Conservation (phyloP, 202 grass and related monocot genomes). For the Hordeum pubiflorum region DNA sequence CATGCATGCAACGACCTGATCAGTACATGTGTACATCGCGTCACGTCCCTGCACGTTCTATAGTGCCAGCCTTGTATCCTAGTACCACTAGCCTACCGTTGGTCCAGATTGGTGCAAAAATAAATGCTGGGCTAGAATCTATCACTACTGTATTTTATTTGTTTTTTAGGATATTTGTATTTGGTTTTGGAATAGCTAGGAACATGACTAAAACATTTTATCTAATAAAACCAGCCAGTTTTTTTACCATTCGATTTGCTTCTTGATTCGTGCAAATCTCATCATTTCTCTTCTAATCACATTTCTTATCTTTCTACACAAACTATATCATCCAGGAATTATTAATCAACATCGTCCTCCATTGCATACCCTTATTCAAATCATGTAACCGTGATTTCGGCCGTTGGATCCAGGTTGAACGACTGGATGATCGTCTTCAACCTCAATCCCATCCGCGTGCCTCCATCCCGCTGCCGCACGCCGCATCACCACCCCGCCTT, state of each 20-base stretch:
- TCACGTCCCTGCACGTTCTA: conserved; percentile 34
- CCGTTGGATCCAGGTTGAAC: too few relatives aligned
- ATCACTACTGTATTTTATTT: not conserved
- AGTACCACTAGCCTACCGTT: not conserved
- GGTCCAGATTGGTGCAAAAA: not conserved
- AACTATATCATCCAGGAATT: too few relatives aligned
- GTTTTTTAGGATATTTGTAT: not conserved
- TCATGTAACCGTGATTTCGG: too few relatives aligned
- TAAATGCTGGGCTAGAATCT: not conserved
- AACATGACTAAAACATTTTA: not conserved
- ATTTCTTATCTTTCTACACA: not conserved
- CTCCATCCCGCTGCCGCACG: too few relatives aligned
- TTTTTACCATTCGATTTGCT: not conserved
- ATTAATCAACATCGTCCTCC: too few relatives aligned
- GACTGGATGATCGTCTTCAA: too few relatives aligned
- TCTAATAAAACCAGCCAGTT: not conserved
- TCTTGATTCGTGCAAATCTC: not conserved
- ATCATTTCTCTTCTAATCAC: not conserved
- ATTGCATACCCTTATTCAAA: too few relatives aligned
- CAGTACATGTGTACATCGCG: conserved; percentile 8
- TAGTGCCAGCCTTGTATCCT: conserved; percentile 33
- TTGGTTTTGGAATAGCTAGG: not conserved
- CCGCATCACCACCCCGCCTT: too few relatives aligned
- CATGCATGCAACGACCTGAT: conserved; percentile 4
- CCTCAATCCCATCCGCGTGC: too few relatives aligned